Percentiles rank a stretch among this genome's conserved stretches.
These are phyloP conservation scores for Blastobotrys proliferans DNA, from an alignment of 1,139 yeast genomes.

Conservation along the genomic window DNA sequence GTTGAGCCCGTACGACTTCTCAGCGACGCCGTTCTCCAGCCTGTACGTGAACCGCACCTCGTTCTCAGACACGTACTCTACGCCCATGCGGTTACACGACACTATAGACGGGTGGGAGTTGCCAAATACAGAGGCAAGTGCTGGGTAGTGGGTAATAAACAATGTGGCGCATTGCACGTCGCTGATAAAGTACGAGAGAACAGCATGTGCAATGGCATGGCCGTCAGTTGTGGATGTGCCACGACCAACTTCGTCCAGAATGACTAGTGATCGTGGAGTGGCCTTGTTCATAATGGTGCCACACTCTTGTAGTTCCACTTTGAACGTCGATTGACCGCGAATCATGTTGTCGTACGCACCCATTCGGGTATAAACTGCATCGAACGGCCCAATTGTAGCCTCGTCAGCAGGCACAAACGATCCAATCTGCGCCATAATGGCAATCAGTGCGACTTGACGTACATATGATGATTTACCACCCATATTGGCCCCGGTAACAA, in stretches of 20 bases:
- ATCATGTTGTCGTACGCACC: conserved; percentile 72
- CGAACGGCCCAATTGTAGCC: conserved; percentile 57
- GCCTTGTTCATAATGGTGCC: conserved; percentile 49
- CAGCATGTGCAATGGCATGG: conserved; percentile 75
- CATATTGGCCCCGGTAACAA: conserved; percentile 93
- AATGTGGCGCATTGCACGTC: conserved; percentile 53
- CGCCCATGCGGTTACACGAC: conserved; percentile 74
- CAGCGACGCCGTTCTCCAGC: conserved; percentile 33
- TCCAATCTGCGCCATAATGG: conserved; percentile 88
- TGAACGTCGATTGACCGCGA: conserved; percentile 68
- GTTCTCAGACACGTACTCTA: conserved; percentile 40
- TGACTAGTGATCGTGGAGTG: conserved; percentile 51
- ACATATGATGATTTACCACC: conserved; percentile 93
- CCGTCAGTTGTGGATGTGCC: conserved; percentile 90
- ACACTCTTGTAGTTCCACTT: conserved; percentile 70
- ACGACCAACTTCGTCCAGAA: conserved; percentile 65
- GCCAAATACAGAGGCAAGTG: conserved; percentile 54
- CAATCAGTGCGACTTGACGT: conserved; percentile 81
- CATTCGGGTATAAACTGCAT: conserved; percentile 51
- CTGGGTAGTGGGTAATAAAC: conserved; percentile 89
- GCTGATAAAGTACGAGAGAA: conserved; percentile 57
- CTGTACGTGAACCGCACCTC: conserved; percentile 31
- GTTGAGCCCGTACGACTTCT: conserved; percentile 36
- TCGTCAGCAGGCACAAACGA: conserved; percentile 66
- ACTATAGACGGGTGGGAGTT: conserved; percentile 35